A percentile compares a stretch with the other conserved stretches of the same genome.
phyloP scores from a whole-genome alignment of 208 protist genomes.

The Dictyostelium gargantuum region DNA sequence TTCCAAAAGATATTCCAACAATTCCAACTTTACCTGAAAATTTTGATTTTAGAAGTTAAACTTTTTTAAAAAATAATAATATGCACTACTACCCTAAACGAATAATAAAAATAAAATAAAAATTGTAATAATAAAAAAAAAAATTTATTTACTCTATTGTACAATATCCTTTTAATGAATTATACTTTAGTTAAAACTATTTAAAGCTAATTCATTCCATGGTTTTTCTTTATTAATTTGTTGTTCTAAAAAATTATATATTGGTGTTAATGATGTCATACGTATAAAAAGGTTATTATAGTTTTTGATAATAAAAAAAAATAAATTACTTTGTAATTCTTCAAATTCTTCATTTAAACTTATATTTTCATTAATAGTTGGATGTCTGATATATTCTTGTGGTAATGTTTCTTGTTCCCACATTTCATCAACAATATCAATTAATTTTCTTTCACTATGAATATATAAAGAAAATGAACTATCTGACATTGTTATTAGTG shows the following conservation, averaged over 20 bases:
- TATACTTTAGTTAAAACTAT: background rate
- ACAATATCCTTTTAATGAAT: background rate
- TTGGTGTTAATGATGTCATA: background rate
- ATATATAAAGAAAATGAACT: constrained; percentile 15
- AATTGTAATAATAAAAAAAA: background rate
- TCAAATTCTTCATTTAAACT: constrained; percentile 9
- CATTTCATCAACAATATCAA: background rate
- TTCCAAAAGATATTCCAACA: constrained; percentile 58
- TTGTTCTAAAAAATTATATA: background rate
- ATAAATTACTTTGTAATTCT: background rate
- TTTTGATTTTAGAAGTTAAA: background rate
- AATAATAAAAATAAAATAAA: background rate
- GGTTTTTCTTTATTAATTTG: background rate
- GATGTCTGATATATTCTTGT: background rate
- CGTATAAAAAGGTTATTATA: background rate
- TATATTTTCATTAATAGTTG: background rate
- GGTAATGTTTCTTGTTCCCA: constrained; percentile 9
- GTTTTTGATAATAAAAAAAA: background rate
- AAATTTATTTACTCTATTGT: background rate
- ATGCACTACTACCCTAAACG: background rate
- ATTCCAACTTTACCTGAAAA: constrained; percentile 43
- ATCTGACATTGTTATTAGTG: background rate
- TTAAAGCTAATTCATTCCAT: constrained; percentile 26
- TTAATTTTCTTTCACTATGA: background rate
- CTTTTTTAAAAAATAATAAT: background rate